Conservation (phyloP, 2,329 filamentous ascomycete genomes). For the Cryphonectria carpinicola region DNA sequence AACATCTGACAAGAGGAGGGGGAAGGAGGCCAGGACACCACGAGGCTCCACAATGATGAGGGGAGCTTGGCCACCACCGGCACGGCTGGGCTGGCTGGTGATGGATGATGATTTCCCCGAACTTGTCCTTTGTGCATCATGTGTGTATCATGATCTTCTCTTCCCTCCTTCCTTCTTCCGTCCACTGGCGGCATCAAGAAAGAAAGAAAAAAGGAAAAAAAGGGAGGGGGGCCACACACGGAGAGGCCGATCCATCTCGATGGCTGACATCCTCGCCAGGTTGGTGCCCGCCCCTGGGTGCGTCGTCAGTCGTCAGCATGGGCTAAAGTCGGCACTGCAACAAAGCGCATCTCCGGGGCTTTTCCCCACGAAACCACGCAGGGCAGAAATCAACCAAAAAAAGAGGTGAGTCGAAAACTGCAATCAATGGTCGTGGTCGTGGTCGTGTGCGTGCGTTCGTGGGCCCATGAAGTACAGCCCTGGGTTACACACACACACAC, state of each 20-base stretch:
- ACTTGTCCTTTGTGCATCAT: neutral
- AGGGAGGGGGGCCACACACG: neutral
- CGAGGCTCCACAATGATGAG: neutral
- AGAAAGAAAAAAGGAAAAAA: too few species aligned
- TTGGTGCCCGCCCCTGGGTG: neutral
- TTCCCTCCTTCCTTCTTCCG: neutral
- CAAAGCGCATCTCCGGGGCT: neutral
- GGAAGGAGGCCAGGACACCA: neutral
- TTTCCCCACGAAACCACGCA: too few species aligned
- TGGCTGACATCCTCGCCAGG: neutral
- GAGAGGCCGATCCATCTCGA: slow-evolving; percentile 10
- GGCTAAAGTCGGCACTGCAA: neutral
- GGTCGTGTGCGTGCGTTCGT: neutral
- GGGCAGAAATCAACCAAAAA: too few species aligned
- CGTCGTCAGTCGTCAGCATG: neutral
- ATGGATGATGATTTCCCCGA: too few species aligned
- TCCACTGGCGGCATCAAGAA: neutral
- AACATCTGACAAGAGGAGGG: neutral
- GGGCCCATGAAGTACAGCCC: too few species aligned
- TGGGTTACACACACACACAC: neutral
- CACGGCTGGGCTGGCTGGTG: neutral
- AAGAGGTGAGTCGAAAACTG: too few species aligned
- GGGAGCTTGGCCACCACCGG: neutral
- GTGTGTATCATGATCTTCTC: neutral
- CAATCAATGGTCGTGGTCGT: neutral